phyloP scores from a whole-genome alignment of 139 green algal genomes.

The Eudorina sp. region DNA sequence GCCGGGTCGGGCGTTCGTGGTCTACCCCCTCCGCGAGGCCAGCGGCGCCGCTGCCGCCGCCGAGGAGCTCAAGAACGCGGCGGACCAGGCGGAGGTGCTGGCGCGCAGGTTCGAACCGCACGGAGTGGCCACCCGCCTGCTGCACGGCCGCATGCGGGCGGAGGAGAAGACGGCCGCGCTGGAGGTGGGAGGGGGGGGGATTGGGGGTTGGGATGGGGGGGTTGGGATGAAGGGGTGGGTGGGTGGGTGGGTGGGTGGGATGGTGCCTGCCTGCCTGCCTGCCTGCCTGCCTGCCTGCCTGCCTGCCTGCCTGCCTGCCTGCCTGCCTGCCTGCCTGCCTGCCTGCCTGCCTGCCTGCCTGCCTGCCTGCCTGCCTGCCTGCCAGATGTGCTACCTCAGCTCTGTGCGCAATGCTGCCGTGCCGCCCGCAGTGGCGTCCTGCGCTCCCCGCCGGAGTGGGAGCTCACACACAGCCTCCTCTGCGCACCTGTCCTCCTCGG shows the following conservation, averaged over 20 bases:
- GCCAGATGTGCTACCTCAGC: too few species aligned
- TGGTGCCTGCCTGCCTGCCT: too few species aligned
- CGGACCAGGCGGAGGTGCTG: conserved; percentile 31
- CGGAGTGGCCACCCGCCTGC: conserved; percentile 46
- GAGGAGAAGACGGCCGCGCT: conserved; percentile 82
- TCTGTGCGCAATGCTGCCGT: too few species aligned
- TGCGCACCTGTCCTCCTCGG: too few species aligned
- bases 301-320: too few species aligned
- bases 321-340: too few species aligned
- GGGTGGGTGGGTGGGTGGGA: neutral
- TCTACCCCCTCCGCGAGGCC: conserved; percentile 61
- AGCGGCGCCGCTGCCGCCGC: neutral
- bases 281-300: too few species aligned
- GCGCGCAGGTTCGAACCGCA: neutral
- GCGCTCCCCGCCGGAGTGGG: too few species aligned
- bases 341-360: too few species aligned
- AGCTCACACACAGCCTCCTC: too few species aligned
- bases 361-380: too few species aligned
- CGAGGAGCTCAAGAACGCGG: conserved; percentile 30
- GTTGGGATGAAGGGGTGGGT: neutral
- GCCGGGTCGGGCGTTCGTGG: conserved; percentile 69
- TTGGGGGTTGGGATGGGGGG: neutral
- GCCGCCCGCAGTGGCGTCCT: too few species aligned
- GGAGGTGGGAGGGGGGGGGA: conserved; percentile 53
- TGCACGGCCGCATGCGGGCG: conserved; percentile 77